Conservation (phyloP, 768 basidiomycete genomes). For the Lentinula guzmanii region DNA sequence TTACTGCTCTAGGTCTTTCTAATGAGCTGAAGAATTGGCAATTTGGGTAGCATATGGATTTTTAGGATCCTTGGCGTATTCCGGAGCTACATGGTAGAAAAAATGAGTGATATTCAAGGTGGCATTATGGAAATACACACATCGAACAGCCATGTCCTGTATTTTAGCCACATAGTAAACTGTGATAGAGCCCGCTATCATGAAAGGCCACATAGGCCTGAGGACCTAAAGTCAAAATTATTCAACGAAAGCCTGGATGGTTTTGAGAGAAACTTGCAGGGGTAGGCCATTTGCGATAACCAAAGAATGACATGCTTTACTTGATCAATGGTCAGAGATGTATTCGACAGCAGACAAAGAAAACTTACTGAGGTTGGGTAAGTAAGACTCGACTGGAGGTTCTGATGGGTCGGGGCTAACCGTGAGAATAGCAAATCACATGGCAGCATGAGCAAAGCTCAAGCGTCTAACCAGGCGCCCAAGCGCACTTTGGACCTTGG, state of each 20-base stretch:
- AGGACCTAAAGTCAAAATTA: slow-evolving; percentile 38
- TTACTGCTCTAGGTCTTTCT: slow-evolving; percentile 5
- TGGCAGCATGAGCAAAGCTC: background rate
- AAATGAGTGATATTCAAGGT: background rate
- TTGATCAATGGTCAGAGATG: background rate
- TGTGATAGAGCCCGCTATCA: slow-evolving; percentile 57
- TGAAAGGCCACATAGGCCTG: slow-evolving; percentile 79
- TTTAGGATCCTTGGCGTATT: slow-evolving; percentile 68
- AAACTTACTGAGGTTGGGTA: background rate
- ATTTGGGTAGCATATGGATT: slow-evolving; percentile 81
- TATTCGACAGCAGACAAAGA: background rate
- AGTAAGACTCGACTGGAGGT: background rate
- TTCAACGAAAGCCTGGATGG: slow-evolving; percentile 9
- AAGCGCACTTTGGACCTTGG: too few relatives aligned
- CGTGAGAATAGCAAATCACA: slow-evolving; percentile 4
- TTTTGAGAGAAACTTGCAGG: slow-evolving; percentile 45
- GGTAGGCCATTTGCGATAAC: slow-evolving; percentile 77
- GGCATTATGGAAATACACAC: slow-evolving; percentile 38
- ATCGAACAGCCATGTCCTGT: slow-evolving; percentile 64
- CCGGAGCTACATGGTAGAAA: slow-evolving; percentile 39
- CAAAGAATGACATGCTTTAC: slow-evolving; percentile 62
- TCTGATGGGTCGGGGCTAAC: background rate
- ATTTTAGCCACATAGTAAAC: slow-evolving; percentile 61
- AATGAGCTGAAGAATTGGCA: slow-evolving; percentile 45
- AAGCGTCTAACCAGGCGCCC: too few relatives aligned